Base-by-base conservation (phyloP, 306 rosid genomes). In the Cotoneaster glaucophyllus region DNA sequence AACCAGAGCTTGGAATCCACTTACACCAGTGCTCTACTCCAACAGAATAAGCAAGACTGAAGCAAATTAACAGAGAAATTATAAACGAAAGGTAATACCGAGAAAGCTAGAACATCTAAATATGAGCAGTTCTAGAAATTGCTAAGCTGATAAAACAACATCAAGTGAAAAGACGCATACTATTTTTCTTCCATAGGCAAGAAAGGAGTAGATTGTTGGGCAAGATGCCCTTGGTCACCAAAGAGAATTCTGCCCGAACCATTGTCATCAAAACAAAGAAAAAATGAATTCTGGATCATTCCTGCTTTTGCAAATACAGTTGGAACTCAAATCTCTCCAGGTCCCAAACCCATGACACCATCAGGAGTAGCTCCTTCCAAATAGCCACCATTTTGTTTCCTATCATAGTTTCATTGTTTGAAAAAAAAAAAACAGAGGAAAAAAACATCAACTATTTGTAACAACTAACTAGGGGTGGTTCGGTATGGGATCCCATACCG, bases 291-390 rank as follows among this genome's bases (percentile, higher is more conserved):
- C 54, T 4, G 79, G 74, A 82, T 73, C 79, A 90, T 78, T 70
- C 93, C 88, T 14, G 83, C 91, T 74, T 86, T 78, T 71, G 93
- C 92, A 64, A 90, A 82, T 62, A 88, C 80, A 65, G 87, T 88
- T 24, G 90, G 96, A 74, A 90, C 88, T 3, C 93, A 88, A 76
- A 88, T 82, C 71, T 83, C 77, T 37, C 89, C 91, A 26, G 85
- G 85, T 77, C 96, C 96, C 75, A 90, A 75, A 77, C 96, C 96
- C 87, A 90, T 74, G 18, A 90, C 75, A 65, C 96, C 90, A 78
- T 88, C 89, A 61, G 93, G 96, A 31, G 88, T 90, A 76, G 81
- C 96, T 63, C 93, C 96, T 6, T 73, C 58, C 80, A 90, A 82
- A 85, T 81, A 90, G 26, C 22, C 70, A 59, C 96, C 96, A 80